These are phyloP conservation scores for Saturnispora dispora DNA, from an alignment of 805 yeast species.

Conservation along the genomic window DNA sequence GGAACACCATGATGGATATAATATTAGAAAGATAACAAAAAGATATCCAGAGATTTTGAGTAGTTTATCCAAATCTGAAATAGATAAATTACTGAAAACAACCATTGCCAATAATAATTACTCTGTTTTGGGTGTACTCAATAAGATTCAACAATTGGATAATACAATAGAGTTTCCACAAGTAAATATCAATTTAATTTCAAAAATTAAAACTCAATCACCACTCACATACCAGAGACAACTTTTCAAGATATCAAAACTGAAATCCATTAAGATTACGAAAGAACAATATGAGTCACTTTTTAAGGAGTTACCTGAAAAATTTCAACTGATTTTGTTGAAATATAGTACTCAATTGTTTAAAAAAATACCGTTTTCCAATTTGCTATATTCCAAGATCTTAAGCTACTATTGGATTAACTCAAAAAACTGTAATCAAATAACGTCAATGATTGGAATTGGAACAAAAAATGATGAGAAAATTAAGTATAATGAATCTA, in stretches of 20 bases:
- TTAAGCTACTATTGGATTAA: neutral
- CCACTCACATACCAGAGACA: neutral
- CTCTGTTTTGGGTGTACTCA: neutral
- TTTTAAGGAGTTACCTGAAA: neutral
- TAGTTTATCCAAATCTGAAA: neutral
- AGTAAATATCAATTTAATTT: neutral
- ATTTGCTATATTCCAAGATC: neutral
- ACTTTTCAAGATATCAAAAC: neutral
- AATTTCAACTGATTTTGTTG: neutral
- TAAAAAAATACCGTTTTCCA: neutral
- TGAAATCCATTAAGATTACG: neutral
- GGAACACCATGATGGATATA: neutral
- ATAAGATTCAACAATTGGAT: neutral
- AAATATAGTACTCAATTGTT: neutral
- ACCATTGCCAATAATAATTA: neutral
- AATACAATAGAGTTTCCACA: neutral
- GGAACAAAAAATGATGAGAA: neutral
- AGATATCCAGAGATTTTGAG: neutral
- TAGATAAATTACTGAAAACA: neutral
- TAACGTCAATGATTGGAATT: neutral
- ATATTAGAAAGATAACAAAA: neutral
- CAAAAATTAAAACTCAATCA: neutral
- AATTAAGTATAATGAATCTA: neutral
- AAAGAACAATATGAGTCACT: neutral
- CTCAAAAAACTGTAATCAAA: neutral